Evolutionary conservation across 768 basidiomycete species (phyloP), one percentile per base, ranked within the genome.

Genomic region (Boletellus ananas): DNA sequence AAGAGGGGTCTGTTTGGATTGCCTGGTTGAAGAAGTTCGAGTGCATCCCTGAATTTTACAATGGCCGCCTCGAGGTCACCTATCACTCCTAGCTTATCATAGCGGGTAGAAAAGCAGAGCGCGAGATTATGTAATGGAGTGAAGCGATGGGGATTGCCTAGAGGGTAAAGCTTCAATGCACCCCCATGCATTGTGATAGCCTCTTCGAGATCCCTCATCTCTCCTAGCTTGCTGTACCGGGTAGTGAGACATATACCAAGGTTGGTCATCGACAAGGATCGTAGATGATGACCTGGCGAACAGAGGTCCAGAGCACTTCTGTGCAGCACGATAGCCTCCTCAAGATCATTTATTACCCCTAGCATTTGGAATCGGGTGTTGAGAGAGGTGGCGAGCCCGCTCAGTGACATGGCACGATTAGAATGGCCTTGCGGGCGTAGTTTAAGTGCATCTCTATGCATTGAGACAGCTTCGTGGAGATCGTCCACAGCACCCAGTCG

Each of bases 391-490:
- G 45, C 50, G 10, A 56, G 34, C 11, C 20, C 46, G 8, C 17
- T 4, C n/a, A 53, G 12, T 1, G 40, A 50, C 2, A 4, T 2
- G 6, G 37, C 16, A 13, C 38, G 44, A 34, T 43, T 20, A 13
- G 41, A 43, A 29, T 48, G 31, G 21, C 52, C 35, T 16, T 36
- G 21, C 17, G 50, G 43, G 21, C 46, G 21, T 18, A 50, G 43
- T 21, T 17, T 13, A 17, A 45, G 25, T 4, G 39, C 48, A 43
- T 23, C 44, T 21, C 44, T 47, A 18, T 45, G 27, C 16, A 50
- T 44, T 11, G 14, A 20, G 25, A 66, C 60, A 10, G 59, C 63
- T 42, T 58, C 51, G 11, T 60, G 38, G 20, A 66, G 42, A 39
- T 58, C 55, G 17, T 18, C 25, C n/a, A 23, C 6, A 7, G 29